Conservation (phyloP, 2,329 filamentous ascomycete species). For the Fusarium subglutinans region DNA sequence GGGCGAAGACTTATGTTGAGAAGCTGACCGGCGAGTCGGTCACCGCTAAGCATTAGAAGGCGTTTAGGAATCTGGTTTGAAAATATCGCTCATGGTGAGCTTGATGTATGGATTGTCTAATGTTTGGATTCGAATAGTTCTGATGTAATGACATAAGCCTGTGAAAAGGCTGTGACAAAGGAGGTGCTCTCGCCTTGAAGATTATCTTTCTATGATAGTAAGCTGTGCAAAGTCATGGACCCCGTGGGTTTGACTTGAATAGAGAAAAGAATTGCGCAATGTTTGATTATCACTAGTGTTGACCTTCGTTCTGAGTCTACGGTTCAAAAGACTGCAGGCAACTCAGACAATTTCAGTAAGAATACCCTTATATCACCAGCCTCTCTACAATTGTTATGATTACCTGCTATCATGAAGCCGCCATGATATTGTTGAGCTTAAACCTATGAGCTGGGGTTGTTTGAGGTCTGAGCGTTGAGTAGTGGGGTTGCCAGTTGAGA, state of each 20-base stretch:
- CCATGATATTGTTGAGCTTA: background rate
- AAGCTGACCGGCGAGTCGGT: slow-evolving; percentile 71
- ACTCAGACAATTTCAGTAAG: background rate
- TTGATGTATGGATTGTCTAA: slow-evolving; percentile 31
- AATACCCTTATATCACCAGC: background rate
- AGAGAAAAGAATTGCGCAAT: slow-evolving; percentile 26
- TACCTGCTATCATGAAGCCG: background rate
- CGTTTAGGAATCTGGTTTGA: slow-evolving; percentile 42
- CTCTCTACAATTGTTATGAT: background rate
- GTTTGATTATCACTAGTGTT: background rate
- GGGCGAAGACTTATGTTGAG: slow-evolving; percentile 74
- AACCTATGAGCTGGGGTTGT: background rate
- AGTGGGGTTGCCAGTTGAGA: background rate
- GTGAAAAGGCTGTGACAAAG: slow-evolving; percentile 1
- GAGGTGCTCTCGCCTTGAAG: slow-evolving; percentile 22
- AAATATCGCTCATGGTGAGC: slow-evolving; percentile 28
- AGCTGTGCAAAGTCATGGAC: slow-evolving; percentile 21
- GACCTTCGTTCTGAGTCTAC: background rate
- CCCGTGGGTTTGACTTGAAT: slow-evolving; percentile 25
- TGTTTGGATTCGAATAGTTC: slow-evolving; percentile 31
- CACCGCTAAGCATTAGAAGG: slow-evolving; percentile 72
- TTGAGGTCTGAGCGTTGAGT: background rate
- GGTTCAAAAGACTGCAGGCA: background rate
- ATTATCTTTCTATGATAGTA: slow-evolving; percentile 19
- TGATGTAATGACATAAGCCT: slow-evolving; percentile 12